Evolutionary conservation across 2,329 filamentous ascomycete species (phyloP).

Genomic region (Samsoniella hepiali): DNA sequence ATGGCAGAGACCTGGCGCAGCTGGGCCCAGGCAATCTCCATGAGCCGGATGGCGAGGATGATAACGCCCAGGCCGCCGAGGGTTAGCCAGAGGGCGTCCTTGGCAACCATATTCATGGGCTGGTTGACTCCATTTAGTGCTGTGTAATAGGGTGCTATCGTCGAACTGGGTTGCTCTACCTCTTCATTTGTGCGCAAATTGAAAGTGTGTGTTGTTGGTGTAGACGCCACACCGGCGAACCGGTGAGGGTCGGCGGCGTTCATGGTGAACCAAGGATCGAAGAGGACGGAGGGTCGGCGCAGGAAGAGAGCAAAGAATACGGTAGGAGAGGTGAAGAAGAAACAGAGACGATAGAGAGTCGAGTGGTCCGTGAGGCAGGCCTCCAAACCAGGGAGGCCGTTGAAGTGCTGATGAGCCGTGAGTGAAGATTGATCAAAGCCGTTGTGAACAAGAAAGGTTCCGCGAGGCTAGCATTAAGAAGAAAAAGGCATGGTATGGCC

Average conservation of each 20-base stretch:
- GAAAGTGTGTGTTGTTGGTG: slow-evolving; percentile 31
- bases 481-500: slow-evolving; percentile 11
- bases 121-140: slow-evolving; percentile 61
- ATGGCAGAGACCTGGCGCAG: slow-evolving; percentile 59
- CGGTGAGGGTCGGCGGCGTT: slow-evolving; percentile 31
- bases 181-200: slow-evolving; percentile 25
- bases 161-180: slow-evolving; percentile 38
- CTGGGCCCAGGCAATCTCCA: slow-evolving; percentile 53
- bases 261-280: slow-evolving; percentile 17
- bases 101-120: slow-evolving; percentile 53
- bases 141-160: slow-evolving; percentile 54
- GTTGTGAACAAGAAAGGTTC: not conserved
- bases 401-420: slow-evolving; percentile 11
- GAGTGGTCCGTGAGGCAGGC: not conserved
- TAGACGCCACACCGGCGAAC: slow-evolving; percentile 29
- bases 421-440: not conserved
- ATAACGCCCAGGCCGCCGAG: slow-evolving; percentile 54
- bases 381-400: slow-evolving; percentile 17
- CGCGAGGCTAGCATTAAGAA: not conserved
- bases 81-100: slow-evolving; percentile 58
- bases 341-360: slow-evolving; percentile 5
- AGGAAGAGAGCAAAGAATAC: slow-evolving; percentile 13
- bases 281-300: slow-evolving; percentile 4
- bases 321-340: slow-evolving; percentile 7
- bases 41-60: slow-evolving; percentile 51